Base-by-base conservation (phyloP, 1,284 basidiomycete species). In the Cutaneotrichosporon curvatum region DNA sequence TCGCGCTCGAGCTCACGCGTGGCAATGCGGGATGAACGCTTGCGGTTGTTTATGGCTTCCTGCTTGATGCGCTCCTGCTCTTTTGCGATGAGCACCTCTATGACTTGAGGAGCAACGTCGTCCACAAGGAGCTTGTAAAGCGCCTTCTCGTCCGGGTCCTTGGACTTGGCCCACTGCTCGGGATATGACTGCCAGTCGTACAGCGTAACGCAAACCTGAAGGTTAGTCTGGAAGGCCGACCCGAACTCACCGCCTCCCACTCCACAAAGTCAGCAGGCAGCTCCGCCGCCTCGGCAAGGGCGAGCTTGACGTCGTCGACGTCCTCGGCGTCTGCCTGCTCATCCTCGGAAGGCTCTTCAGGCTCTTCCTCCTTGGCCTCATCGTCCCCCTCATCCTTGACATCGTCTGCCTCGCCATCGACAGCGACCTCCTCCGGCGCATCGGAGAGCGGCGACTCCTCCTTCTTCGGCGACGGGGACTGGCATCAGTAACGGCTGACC, bases 1-100 rank as follows among this genome's bases (percentile, higher is more conserved):
- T 76, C 76, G n/a, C 62, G 58, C 51, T 75, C 74, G 4, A 74
- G 66, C 56, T 78, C 76, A 22, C 71, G 67, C 37, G 71, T 67
- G 1, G 75, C 74, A 42, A 78, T 73, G 16, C 76, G 73, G 16
- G 72, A 73, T 19, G 75, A 75, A 20, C 76, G 71, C 59, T 78
- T 77, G 12, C 75, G 71, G 48, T 73, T 73, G 48, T 69, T 65
- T 42, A 75, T 58, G 1, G 72, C 72, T 30, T 70, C 63, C 48
- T 76, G 72, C 43, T 73, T 61, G 12, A 71, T 59, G 0, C 63
- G 56, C 56, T 73, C 65, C 50, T 67, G 57, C 51, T 73, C 68
- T 50, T 69, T 70, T 37, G 15, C 71, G 35, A 70, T 62, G 10
- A 76, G 60, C 5, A 63, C 68, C 18, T 66, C 68, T 28, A 75